These are phyloP conservation scores for Colletotrichum sojae DNA, from an alignment of 2,329 filamentous ascomycete species.

Conservation along the genomic window DNA sequence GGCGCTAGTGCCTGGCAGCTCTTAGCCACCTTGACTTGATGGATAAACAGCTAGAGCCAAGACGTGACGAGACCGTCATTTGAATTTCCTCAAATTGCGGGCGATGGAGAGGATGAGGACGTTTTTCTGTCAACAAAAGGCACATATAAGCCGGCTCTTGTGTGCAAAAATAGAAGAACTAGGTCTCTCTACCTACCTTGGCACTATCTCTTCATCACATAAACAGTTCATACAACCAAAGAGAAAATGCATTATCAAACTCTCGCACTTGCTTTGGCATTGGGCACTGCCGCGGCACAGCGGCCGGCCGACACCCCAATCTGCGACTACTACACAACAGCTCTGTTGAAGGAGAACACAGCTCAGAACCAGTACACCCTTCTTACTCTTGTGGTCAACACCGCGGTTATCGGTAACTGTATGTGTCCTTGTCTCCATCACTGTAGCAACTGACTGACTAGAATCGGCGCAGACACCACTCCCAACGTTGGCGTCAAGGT, in stretches of 20 bases:
- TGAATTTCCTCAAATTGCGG: too few species aligned
- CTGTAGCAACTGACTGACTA: background rate
- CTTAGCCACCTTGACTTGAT: too few species aligned
- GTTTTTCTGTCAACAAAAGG: too few species aligned
- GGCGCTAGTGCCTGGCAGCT: constrained; percentile 26
- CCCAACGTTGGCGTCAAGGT: constrained; percentile 67
- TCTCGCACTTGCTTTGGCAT: constrained; percentile 45
- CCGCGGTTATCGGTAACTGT: constrained; percentile 75
- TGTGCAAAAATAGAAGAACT: too few species aligned
- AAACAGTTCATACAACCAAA: background rate
- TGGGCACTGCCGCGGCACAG: constrained; percentile 53
- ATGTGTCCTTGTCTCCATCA: constrained; percentile 38
- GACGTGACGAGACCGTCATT: too few species aligned
- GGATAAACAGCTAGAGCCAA: too few species aligned
- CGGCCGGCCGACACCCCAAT: constrained; percentile 65
- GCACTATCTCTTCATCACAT: too few species aligned
- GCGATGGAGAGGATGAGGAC: too few species aligned
- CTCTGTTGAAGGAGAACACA: constrained; percentile 71
- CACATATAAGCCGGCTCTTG: too few species aligned
- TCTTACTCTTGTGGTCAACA: constrained; percentile 72
- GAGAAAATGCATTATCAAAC: constrained; percentile 48
- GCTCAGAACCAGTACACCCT: constrained; percentile 70
- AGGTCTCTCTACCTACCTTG: too few species aligned
- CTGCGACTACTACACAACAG: constrained; percentile 75
- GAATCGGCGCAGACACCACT: constrained; percentile 58